Evolutionary conservation across 2,329 filamentous ascomycete species (phyloP), one percentile per base, ranked within the genome.

Genomic region (Colletotrichum echinochloae): DNA sequence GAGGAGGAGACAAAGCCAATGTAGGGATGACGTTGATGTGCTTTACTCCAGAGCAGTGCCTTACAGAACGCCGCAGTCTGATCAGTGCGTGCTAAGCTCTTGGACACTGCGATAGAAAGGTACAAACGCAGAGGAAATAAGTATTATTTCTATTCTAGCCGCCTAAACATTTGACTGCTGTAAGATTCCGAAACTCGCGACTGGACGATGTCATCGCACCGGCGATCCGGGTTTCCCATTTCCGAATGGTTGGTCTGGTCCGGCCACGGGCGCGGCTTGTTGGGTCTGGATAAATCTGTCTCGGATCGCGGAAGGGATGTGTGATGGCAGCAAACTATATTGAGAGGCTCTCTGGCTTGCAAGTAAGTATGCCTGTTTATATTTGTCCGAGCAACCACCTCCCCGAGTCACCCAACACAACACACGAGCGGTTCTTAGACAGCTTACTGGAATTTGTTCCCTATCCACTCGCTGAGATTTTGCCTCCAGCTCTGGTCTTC

Each of bases 401-500:
- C 11, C 11, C 23, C 16, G 51, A 4, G 7, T 8, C 20, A 0
- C 11, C 30, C 30, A 5, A 5, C 30, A 14, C 18, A 14, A 54
- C 6, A 54, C 6, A 6, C 8, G 6, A 5, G 33, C 9, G 18
- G 28, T 2, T 3, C 30, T 2, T 54, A n/a, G n/a, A n/a, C 28
- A 35, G 9, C 1, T 1, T 4, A 20, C 14, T 30, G 20, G 8
- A 55, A n/a, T 14, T 23, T 55, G 2, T 12, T 6, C 4, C 20
- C 41, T 51, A 64, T 56, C 61, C 61, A 64, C 1, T 64, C 61
- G 28, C 49, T 12, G n/a, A 64, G 37, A 16, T 39, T 46, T 3
- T 20, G n/a, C 11, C 16, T 56, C 61, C 61, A 64, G 5, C n/a
- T 56, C 20, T 64, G 51, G 9, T 64, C 61, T 23, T 56, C 61